phyloP scores from a whole-genome alignment of 345 rosid species.

The Erucastrum elatum region DNA sequence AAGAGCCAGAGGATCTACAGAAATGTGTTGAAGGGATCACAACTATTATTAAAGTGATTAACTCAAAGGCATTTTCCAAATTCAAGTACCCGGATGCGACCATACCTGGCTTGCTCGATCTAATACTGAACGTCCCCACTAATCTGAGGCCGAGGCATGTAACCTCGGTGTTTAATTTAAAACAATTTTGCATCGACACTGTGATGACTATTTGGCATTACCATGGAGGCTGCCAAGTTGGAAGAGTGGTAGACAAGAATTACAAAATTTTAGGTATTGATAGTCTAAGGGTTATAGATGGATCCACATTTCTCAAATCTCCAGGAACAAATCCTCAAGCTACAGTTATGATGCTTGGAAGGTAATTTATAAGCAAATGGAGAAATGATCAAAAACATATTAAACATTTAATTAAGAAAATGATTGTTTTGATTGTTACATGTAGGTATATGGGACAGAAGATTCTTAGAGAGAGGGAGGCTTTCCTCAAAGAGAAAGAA shows the following conservation, averaged over 20 bases:
- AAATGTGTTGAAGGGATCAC: conserved; percentile 60
- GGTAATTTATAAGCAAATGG: conserved; percentile 41
- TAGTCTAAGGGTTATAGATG: conserved; percentile 57
- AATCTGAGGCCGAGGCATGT: conserved; percentile 61
- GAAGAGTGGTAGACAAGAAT: conserved; percentile 57
- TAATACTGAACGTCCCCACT: conserved; percentile 49
- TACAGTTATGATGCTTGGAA: conserved; percentile 81
- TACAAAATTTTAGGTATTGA: conserved; percentile 59
- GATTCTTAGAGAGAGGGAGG: conserved; percentile 43
- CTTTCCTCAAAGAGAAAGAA: neutral
- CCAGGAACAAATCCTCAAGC: conserved; percentile 83
- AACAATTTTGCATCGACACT: conserved; percentile 63
- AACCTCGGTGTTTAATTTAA: conserved; percentile 40
- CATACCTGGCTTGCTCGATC: conserved; percentile 39
- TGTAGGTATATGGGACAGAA: conserved; percentile 53
- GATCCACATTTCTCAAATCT: conserved; percentile 54
- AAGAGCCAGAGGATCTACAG: conserved; percentile 61
- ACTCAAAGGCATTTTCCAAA: conserved; percentile 50
- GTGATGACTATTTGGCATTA: conserved; percentile 76
- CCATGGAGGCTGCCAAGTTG: conserved; percentile 74
- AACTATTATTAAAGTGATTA: conserved; percentile 52
- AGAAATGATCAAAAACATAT: neutral
- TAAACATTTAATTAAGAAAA: neutral
- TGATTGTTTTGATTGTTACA: neutral
- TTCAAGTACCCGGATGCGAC: conserved; percentile 49